These are phyloP conservation scores for Pseudogymnoascus sp. DNA, from an alignment of 2,329 filamentous ascomycete genomes.

Conservation along the genomic window DNA sequence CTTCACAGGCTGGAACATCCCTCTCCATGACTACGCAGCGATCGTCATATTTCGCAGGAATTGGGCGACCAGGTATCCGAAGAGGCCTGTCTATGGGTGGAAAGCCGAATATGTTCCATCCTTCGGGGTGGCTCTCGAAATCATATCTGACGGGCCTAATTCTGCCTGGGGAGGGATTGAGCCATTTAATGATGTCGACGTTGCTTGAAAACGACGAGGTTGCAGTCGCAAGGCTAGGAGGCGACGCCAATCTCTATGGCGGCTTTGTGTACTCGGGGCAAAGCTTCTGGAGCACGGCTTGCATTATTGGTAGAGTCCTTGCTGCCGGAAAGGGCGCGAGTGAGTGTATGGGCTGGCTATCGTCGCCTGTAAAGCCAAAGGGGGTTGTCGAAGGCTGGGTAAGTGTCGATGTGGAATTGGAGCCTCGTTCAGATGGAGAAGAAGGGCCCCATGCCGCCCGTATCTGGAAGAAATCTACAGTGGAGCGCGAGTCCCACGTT, in stretches of 20 bases:
- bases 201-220: constrained; percentile 58
- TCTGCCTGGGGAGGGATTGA: constrained; percentile 56
- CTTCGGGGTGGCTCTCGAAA: constrained; percentile 60
- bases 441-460: constrained; percentile 49
- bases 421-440: constrained; percentile 41
- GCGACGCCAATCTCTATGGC: constrained; percentile 55
- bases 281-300: constrained; percentile 64
- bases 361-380: constrained; percentile 50
- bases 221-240: constrained; percentile 52
- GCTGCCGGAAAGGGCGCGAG: constrained; percentile 55
- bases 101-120: constrained; percentile 51
- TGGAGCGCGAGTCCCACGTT: constrained; percentile 56
- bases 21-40: constrained; percentile 25
- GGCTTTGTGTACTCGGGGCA: constrained; percentile 58
- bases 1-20: constrained; percentile 20
- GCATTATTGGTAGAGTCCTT: constrained; percentile 58
- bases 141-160: constrained; percentile 61
- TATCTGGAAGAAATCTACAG: constrained; percentile 52
- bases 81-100: constrained; percentile 31
- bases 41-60: constrained; percentile 28
- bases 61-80: constrained; percentile 20
- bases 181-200: constrained; percentile 60
- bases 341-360: constrained; percentile 65
- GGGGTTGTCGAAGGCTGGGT: constrained; percentile 51
- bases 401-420: constrained; percentile 49